These are phyloP conservation scores for Eragrostis tef DNA, from an alignment of 202 grass and related monocot species.

Conservation along the genomic window DNA sequence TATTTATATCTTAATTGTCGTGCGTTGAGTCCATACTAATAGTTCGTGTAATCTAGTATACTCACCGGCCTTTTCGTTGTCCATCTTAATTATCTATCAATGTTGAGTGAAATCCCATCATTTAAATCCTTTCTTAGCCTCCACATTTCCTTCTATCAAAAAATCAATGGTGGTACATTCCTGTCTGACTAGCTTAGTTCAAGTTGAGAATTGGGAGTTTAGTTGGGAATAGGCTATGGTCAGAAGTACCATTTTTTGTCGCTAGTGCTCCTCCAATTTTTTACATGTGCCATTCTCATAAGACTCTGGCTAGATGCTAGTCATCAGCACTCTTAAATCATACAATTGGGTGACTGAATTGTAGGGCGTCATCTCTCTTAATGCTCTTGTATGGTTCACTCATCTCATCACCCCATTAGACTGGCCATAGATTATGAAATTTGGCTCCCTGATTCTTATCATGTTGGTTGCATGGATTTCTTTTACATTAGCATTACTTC, in stretches of 20 bases:
- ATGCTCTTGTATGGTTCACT: not conserved
- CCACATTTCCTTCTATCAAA: not conserved
- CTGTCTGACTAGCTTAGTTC: not conserved
- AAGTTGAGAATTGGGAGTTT: not conserved
- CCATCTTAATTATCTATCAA: not conserved
- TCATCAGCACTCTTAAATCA: not conserved
- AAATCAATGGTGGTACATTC: constrained; percentile 2
- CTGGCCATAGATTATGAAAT: not conserved
- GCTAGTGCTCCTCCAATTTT: not conserved
- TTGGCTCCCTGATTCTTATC: not conserved
- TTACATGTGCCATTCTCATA: not conserved
- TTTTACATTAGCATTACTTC: not conserved
- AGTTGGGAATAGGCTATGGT: not conserved
- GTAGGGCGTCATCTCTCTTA: not conserved
- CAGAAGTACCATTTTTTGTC: not conserved
- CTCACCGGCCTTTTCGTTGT: not conserved
- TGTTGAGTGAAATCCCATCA: not conserved
- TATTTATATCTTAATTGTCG: constrained; percentile 16
- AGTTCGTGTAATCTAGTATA: not conserved
- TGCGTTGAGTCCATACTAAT: constrained; percentile 11
- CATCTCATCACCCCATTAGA: constrained; percentile 1
- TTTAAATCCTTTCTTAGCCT: not conserved
- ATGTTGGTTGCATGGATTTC: not conserved
- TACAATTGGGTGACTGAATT: constrained; percentile 9
- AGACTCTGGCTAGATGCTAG: not conserved